A percentile compares a stretch with the other conserved stretches of the same genome.
phyloP scores from a whole-genome alignment of 2,329 filamentous ascomycete species.

The Neonectria sp. region DNA sequence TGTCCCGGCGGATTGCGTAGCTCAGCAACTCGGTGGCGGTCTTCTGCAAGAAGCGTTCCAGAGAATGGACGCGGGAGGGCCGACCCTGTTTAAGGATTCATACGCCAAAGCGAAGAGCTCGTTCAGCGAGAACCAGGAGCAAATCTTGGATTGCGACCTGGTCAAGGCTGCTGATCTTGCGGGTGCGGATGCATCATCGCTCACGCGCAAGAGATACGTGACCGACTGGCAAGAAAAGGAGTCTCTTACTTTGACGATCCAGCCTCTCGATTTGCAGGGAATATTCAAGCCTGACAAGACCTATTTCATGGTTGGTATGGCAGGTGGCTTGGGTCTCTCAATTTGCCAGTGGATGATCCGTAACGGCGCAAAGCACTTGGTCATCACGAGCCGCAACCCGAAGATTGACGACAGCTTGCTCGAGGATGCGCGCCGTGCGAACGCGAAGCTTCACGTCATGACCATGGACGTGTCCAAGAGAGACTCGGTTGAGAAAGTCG shows the following conservation, averaged over 20 bases:
- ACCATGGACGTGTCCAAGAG: conserved; percentile 42
- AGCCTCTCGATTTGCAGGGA: conserved; percentile 17
- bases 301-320: conserved; percentile 52
- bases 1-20: background rate
- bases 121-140: background rate
- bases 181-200: conserved; percentile 6
- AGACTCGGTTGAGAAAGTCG: conserved; percentile 16
- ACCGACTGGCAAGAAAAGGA: conserved; percentile 24
- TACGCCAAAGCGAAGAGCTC: conserved; percentile 6
- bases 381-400: conserved; percentile 55
- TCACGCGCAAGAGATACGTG: conserved; percentile 15
- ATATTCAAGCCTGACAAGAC: conserved; percentile 46
- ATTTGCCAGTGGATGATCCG: conserved; percentile 55
- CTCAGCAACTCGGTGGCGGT: conserved; percentile 1
- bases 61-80: background rate
- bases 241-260: conserved; percentile 18
- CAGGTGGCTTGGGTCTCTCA: conserved; percentile 53
- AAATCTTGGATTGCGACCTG: background rate
- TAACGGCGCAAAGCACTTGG: conserved; percentile 53
- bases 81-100: background rate
- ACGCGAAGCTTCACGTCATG: conserved; percentile 37
- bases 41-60: conserved; percentile 9
- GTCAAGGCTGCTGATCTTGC: conserved; percentile 21
- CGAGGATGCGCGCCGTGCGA: conserved; percentile 28
- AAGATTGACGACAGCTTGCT: conserved; percentile 43